phyloP scores from a whole-genome alignment of 192 early-diverging fungal genomes.

The Rhizophagus clarus region DNA sequence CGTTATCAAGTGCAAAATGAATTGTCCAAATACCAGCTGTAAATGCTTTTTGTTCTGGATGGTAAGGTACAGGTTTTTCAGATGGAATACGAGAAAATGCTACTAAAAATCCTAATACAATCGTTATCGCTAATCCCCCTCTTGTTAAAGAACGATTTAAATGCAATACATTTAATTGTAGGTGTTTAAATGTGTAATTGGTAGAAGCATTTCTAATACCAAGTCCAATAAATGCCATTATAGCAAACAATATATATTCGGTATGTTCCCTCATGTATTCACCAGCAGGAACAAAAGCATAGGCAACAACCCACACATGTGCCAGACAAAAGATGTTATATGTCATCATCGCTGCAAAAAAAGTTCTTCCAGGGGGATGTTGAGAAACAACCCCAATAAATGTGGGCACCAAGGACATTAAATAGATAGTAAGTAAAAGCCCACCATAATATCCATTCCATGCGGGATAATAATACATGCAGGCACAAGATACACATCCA shows the following conservation, averaged over 20 bases:
- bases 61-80: constrained; percentile 58
- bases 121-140: constrained; percentile 41
- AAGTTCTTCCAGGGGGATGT: constrained; percentile 67
- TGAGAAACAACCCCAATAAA: constrained; percentile 58
- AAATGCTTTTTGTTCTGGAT: constrained; percentile 64
- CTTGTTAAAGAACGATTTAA: constrained; percentile 43
- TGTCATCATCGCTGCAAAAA: constrained; percentile 58
- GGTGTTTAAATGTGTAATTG: constrained; percentile 15
- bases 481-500: constrained; percentile 54
- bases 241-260: constrained; percentile 62
- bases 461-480: constrained; percentile 58
- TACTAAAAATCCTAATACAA: constrained; percentile 42
- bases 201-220: constrained; percentile 51
- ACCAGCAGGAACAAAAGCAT: constrained; percentile 83
- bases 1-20: constrained; percentile 84
- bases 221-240: constrained; percentile 61
- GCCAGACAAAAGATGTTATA: constrained; percentile 74
- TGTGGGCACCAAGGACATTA: constrained; percentile 60
- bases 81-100: constrained; percentile 51
- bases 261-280: constrained; percentile 73
- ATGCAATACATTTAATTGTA: constrained; percentile 28
- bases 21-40: constrained; percentile 86
- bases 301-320: constrained; percentile 82
- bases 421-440: constrained; percentile 61
- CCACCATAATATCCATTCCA: constrained; percentile 69